Evolutionary conservation across 805 yeast species (phyloP).

Genomic region (Saccharomycopsis sp.): DNA sequence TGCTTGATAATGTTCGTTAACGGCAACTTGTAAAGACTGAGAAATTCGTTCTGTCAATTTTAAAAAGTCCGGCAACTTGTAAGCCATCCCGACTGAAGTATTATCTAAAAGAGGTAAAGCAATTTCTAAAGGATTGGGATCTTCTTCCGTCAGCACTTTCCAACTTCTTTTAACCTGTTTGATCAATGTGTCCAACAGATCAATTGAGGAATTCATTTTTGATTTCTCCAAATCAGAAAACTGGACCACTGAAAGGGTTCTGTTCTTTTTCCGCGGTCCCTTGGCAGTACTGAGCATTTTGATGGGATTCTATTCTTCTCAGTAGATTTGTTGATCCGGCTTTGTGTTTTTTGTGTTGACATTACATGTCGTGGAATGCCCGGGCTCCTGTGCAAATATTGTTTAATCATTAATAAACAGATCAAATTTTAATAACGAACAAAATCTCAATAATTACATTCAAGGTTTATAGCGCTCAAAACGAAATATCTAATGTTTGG

Average conservation of each 20-base stretch:
- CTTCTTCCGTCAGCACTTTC: slow-evolving; percentile 38
- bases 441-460: no score
- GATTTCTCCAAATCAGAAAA: slow-evolving; percentile 17
- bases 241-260: slow-evolving; percentile 18
- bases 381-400: no score
- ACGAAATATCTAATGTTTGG: no score
- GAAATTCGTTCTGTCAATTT: slow-evolving; percentile 49
- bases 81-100: slow-evolving; percentile 86
- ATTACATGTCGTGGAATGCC: no score
- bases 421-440: no score
- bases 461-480: no score
- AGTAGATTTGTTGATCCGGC: no score
- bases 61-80: slow-evolving; percentile 55
- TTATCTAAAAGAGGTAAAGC: slow-evolving; percentile 78
- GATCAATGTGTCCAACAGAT: slow-evolving; percentile 9
- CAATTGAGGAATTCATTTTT: slow-evolving; percentile 16
- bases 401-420: no score
- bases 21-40: slow-evolving; percentile 52
- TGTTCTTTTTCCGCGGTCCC: not conserved
- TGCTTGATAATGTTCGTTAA: slow-evolving; percentile 71
- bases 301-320: no score
- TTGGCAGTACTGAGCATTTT: slow-evolving; percentile 8
- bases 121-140: slow-evolving; percentile 69
- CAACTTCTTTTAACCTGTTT: slow-evolving; percentile 32
- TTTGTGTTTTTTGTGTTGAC: no score